These are phyloP conservation scores for Aspergillus fumigatus DNA, from an alignment of 2,329 filamentous ascomycete species.

Conservation along the genomic window DNA sequence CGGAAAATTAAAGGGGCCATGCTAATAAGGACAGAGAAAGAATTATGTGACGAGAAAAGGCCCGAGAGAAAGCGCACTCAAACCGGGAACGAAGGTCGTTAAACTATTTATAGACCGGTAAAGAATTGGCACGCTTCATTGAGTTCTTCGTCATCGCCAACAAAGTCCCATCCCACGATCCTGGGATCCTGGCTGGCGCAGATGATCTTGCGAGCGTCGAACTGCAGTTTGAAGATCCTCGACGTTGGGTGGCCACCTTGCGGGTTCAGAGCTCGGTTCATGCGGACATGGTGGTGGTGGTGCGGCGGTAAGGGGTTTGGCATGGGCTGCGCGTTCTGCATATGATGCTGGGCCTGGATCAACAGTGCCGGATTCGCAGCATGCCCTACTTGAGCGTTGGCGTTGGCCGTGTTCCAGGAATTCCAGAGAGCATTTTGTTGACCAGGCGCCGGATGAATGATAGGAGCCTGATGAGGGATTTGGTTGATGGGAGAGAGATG, in stretches of 20 bases:
- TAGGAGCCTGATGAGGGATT: neutral
- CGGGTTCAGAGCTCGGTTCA: slow-evolving; percentile 21
- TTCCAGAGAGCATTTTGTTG: neutral
- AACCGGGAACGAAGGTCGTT: neutral
- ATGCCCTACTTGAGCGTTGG: neutral
- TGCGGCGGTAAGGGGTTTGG: neutral
- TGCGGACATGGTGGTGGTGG: neutral
- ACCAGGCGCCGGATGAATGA: neutral
- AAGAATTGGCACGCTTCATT: slow-evolving; percentile 77
- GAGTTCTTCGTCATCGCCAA: slow-evolving; percentile 75
- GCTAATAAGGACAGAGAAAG: neutral
- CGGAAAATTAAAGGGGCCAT: neutral
- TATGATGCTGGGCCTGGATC: neutral
- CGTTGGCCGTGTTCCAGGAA: neutral
- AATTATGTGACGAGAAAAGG: neutral
- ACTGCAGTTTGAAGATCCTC: slow-evolving; percentile 93
- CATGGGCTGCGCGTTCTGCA: neutral
- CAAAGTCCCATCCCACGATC: slow-evolving; percentile 98
- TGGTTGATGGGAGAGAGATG: neutral
- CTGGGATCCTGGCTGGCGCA: slow-evolving; percentile 88
- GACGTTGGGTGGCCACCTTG: slow-evolving; percentile 42
- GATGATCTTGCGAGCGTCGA: slow-evolving; percentile 86
- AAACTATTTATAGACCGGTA: slow-evolving; percentile 39
- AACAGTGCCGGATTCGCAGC: neutral
- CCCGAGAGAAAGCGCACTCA: neutral